These are phyloP conservation scores for Apiotrichum laibachii DNA, from an alignment of 1,284 basidiomycete species.

Conservation along the genomic window DNA sequence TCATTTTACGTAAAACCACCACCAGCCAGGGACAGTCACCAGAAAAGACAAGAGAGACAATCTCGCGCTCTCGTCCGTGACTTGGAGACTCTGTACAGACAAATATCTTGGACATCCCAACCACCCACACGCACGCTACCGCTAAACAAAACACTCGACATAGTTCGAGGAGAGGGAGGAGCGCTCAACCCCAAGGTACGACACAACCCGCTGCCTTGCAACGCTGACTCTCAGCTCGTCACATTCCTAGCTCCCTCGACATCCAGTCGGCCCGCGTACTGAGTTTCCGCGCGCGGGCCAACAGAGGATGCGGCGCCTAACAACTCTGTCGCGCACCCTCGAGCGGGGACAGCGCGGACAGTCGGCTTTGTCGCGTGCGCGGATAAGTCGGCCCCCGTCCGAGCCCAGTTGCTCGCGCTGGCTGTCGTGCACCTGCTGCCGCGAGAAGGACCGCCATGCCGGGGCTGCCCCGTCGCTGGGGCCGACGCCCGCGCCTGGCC, in stretches of 20 bases:
- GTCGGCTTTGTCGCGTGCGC: background rate
- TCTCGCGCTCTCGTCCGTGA: too few relatives aligned
- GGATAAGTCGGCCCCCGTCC: background rate
- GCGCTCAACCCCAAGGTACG: background rate
- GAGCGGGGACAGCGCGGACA: background rate
- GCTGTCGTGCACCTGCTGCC: constrained; percentile 39
- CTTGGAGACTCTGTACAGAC: background rate
- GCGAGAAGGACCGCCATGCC: background rate
- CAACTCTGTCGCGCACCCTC: background rate
- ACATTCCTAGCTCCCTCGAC: background rate
- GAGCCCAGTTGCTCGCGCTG: constrained; percentile 41
- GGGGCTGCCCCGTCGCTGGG: too few relatives aligned
- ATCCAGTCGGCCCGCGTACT: background rate
- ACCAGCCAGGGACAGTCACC: too few relatives aligned
- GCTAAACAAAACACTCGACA: background rate
- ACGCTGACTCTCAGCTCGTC: background rate
- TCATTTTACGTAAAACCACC: too few relatives aligned
- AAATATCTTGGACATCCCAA: background rate
- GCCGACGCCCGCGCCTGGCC: too few relatives aligned
- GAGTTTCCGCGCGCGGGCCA: background rate
- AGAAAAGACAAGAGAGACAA: too few relatives aligned
- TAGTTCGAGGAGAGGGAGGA: background rate
- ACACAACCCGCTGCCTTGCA: too few relatives aligned
- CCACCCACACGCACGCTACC: background rate
- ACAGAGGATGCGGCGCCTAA: constrained; percentile 6